Conservation (phyloP, 75 land plant species). For the Isoetes taiwanensis region DNA sequence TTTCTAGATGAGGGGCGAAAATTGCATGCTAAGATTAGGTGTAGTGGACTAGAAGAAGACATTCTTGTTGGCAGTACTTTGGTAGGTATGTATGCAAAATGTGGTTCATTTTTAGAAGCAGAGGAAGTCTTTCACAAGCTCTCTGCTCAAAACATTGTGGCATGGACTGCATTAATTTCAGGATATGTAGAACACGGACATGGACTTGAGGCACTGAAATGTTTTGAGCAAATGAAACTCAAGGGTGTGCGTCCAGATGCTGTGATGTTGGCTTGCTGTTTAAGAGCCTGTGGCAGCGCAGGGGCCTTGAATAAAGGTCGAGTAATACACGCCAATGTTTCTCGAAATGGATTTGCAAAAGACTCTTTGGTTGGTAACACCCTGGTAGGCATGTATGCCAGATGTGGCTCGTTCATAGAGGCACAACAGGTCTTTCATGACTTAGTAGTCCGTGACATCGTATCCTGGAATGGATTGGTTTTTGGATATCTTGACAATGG, state of each 20-base stretch:
- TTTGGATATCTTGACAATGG: conserved; percentile 21
- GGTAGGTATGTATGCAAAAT: conserved; percentile 28
- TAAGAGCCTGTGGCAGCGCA: conserved; percentile 5
- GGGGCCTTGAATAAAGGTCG: background rate
- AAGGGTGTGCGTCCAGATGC: conserved; percentile 7
- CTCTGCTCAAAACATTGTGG: background rate
- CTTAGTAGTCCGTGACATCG: conserved; percentile 7
- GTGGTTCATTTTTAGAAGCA: conserved; percentile 17
- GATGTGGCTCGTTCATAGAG: conserved; percentile 13
- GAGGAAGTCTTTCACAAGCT: background rate
- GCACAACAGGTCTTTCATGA: conserved; percentile 15
- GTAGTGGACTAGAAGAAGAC: conserved; percentile 12
- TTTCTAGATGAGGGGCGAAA: conserved; percentile 13
- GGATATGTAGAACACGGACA: conserved; percentile 12
- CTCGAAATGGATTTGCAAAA: too few species aligned
- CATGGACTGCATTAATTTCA: conserved; percentile 10
- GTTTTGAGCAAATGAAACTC: conserved; percentile 3
- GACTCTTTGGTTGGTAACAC: too few species aligned
- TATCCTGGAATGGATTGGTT: conserved; percentile 26
- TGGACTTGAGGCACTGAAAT: background rate
- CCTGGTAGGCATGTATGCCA: conserved; percentile 18
- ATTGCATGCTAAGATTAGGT: conserved; percentile 25
- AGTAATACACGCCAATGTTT: too few species aligned
- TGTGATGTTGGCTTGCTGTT: background rate
- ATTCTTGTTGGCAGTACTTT: conserved; percentile 17